Base-by-base conservation (phyloP, 768 basidiomycete species). In the Dictyophora rubrovolvata region DNA sequence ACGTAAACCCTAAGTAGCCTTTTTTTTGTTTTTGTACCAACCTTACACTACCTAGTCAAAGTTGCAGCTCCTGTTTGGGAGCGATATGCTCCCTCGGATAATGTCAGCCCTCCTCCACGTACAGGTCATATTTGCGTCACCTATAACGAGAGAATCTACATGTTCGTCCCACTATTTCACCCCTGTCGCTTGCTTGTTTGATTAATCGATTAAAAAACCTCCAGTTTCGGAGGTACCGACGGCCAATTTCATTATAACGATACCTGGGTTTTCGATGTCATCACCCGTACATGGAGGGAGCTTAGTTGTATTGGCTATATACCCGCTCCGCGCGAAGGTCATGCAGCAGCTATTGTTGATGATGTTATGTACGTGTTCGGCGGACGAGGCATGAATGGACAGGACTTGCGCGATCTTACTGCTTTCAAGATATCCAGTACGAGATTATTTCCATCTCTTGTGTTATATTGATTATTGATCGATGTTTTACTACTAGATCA, bases 181-280 rank as follows among this genome's bases (percentile, higher is more conserved):
- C 61, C 48, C 61, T 65, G 60, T 60, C 35, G 9, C 55, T 28
- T 28, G 28, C 28, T 28, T 28, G 57, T 33, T 14, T 66, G 9
- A 61, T 63, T 65, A 17, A 54, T 59, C 34, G 59, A 50, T 21
- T 22, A 55, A 36, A 56, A 8, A n/a, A 60, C 50, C 48, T 53
- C n/a, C 62, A 94, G 90, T 53, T 98, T 99, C 65, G 96, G 96
- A 34, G 96, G 96, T 51, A 99, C 96, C 12, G 96, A 99, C 68
- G 94, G 94, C n/a, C 84, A 87, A 68, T 98, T 88, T 72, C 96
- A 98, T 69, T 99, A 99, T 74, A 99, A 98, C 70, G 96, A 99
- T 69, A 97, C 93, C 7, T 99, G 96, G 96, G 79, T 85, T 1
- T 98, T 89, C 71, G 92, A 95, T 69, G 74, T 93, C 54, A 77